These are phyloP conservation scores for Exophiala oligosperma DNA, from an alignment of 2,329 filamentous ascomycete species.

Conservation along the genomic window DNA sequence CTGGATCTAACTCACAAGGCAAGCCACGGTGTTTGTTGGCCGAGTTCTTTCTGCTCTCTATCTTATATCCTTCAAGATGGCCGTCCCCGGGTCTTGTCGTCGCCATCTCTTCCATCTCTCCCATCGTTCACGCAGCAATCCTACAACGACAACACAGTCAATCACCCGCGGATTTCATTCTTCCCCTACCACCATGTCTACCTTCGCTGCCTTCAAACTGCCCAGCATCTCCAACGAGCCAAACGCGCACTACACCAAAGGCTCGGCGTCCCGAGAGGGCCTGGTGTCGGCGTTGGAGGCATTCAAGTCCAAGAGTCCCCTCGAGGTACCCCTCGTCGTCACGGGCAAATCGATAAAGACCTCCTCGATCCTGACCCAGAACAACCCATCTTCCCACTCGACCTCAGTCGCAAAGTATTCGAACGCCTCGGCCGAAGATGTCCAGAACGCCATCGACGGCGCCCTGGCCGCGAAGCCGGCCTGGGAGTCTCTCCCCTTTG, in stretches of 20 bases:
- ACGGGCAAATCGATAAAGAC: constrained; percentile 77
- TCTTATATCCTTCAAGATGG: constrained; percentile 10
- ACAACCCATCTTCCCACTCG: constrained; percentile 79
- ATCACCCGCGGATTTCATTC: constrained; percentile 14
- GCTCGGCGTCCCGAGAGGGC: constrained; percentile 73
- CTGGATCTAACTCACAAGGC: neutral
- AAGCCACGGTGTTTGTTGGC: neutral
- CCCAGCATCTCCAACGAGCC: constrained; percentile 88
- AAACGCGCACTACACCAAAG: constrained; percentile 91
- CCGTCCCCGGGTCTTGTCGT: constrained; percentile 10
- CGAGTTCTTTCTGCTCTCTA: neutral
- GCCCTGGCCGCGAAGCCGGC: constrained; percentile 81
- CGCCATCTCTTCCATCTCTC: constrained; percentile 12
- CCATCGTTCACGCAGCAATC: constrained; percentile 9
- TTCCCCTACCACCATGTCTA: constrained; percentile 42
- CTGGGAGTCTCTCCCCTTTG: constrained; percentile 86
- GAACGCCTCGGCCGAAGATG: constrained; percentile 73
- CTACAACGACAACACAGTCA: neutral
- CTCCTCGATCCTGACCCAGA: constrained; percentile 66
- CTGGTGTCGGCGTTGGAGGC: constrained; percentile 72
- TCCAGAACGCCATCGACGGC: constrained; percentile 76
- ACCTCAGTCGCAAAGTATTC: constrained; percentile 79
- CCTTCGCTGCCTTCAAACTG: constrained; percentile 81
- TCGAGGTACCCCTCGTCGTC: constrained; percentile 80
- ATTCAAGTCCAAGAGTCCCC: constrained; percentile 66